Conservation (phyloP, 176 grass and related monocot species). For the Zea luxurians region DNA sequence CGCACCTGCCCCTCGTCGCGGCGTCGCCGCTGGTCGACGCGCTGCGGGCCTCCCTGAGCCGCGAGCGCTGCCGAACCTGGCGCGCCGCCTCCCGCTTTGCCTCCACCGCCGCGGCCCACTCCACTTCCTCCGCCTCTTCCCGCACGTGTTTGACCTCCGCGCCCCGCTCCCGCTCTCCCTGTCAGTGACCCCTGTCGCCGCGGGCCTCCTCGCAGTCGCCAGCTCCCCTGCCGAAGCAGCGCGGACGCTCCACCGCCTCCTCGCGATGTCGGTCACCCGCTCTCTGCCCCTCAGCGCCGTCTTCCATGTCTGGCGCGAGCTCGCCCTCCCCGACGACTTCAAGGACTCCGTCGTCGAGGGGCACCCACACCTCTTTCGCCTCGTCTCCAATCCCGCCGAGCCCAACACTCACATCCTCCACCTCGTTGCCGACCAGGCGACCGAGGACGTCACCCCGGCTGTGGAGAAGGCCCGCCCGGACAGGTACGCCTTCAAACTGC, state of each 20-base stretch:
- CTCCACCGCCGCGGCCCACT: constrained; percentile 60
- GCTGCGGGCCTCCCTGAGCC: constrained; percentile 52
- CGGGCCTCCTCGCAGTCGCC: constrained; percentile 42
- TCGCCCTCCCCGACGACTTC: constrained; percentile 77
- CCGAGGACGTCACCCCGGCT: constrained; percentile 33
- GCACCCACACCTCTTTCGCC: constrained; percentile 54
- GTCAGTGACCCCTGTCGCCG: constrained; percentile 49
- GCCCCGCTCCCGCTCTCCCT: constrained; percentile 48
- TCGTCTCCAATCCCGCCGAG: constrained; percentile 49
- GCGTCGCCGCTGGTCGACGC: constrained; percentile 67
- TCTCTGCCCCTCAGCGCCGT: constrained; percentile 64
- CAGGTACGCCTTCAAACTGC: constrained; percentile 62
- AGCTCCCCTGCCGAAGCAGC: constrained; percentile 36
- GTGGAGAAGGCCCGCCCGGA: constrained; percentile 40
- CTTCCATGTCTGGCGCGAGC: constrained; percentile 81
- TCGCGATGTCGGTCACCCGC: constrained; percentile 59
- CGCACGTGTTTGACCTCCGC: constrained; percentile 60
- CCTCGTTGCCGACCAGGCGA: constrained; percentile 40
- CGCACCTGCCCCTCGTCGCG: constrained; percentile 61
- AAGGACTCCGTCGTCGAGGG: constrained; percentile 56
- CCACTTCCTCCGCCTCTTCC: constrained; percentile 75
- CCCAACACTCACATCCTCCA: constrained; percentile 61
- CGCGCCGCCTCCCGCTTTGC: constrained; percentile 54
- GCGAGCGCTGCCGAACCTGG: constrained; percentile 47
- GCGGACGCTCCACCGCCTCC: constrained; percentile 47